Conservation (phyloP, 129 eudicot genomes). For the Pittosporum tobira region DNA sequence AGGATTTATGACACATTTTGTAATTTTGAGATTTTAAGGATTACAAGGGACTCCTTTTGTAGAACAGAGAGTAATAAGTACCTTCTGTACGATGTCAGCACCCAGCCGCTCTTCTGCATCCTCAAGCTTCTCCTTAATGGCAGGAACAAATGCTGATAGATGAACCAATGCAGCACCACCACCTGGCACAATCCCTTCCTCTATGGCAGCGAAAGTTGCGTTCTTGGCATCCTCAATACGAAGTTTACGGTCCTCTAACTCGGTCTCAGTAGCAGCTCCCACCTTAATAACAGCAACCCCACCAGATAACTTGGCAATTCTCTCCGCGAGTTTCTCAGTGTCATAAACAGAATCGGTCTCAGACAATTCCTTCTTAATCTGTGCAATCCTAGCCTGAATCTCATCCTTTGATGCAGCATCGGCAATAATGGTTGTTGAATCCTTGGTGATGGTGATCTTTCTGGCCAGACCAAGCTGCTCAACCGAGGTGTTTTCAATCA, state of each 20-base stretch:
- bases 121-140: slow-evolving; percentile 65
- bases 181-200: slow-evolving; percentile 97
- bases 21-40: no score
- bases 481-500: slow-evolving; percentile 55
- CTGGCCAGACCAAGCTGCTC: slow-evolving; percentile 88
- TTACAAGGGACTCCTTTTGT: no score
- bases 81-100: slow-evolving; percentile 97
- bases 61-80: slow-evolving; percentile 19
- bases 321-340: slow-evolving; percentile 79
- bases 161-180: slow-evolving; percentile 96
- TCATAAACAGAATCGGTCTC: slow-evolving; percentile 91
- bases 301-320: slow-evolving; percentile 86
- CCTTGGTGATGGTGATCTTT: slow-evolving; percentile 75
- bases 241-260: slow-evolving; percentile 85
- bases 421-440: slow-evolving; percentile 83
- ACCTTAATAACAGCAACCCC: slow-evolving; percentile 96
- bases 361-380: slow-evolving; percentile 65
- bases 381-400: slow-evolving; percentile 78
- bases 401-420: slow-evolving; percentile 96
- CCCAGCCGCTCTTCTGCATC: slow-evolving; percentile 85
- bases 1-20: neutral
- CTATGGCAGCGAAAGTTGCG: slow-evolving; percentile 97
- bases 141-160: slow-evolving; percentile 69
- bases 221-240: slow-evolving; percentile 96
- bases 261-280: slow-evolving; percentile 98